Evolutionary conservation across 495 filamentous ascomycete species (phyloP), one percentile per base, ranked within the genome.

Genomic region (Talaromyces adpressus): DNA sequence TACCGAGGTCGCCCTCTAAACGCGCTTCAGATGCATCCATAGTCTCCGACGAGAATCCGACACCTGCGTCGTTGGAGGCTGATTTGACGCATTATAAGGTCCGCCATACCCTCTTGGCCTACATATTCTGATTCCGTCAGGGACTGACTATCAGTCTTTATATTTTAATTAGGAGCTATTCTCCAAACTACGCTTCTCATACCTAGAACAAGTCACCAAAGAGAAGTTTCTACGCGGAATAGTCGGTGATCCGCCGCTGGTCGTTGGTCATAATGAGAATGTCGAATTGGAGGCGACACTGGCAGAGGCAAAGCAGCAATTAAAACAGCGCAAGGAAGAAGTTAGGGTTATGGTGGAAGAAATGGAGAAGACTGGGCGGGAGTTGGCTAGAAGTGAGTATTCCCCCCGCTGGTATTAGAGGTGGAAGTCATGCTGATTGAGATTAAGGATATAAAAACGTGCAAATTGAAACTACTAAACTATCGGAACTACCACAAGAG

Each of bases 141-240:
- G n/a, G n/a, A n/a, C n/a, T n/a, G n/a, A n/a, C n/a, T n/a, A n/a
- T n/a, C n/a, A n/a, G n/a, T n/a, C n/a, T n/a, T n/a, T n/a, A n/a
- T n/a, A n/a, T n/a, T n/a, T n/a, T n/a, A n/a, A n/a, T n/a, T n/a
- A 88, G 82, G 94, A 97, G 77, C 85, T 98, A 30, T 98, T 97
- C 75, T 89, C 91, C 49, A 97, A 97, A 76, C 84, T 98, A 29
- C 91, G 92, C 71, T 98, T 98, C 79, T 95, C 91, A 67, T 98
- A 84, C 69, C 70, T 77, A 63, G 73, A 77, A 63, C 78, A 95
- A 87, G 95, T 97, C 72, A 95, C 89, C 72, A 97, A 97, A 81
- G 93, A 98, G 67, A 94, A 97, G 74, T 85, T 89, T 68, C 84
- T 97, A 62, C 94, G 95, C 77, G 91, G 91, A 65, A 97, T 97